These are phyloP conservation scores for Batrachochytrium dendrobatidis DNA, from an alignment of 371 early-diverging fungal genomes.

Conservation along the genomic window DNA sequence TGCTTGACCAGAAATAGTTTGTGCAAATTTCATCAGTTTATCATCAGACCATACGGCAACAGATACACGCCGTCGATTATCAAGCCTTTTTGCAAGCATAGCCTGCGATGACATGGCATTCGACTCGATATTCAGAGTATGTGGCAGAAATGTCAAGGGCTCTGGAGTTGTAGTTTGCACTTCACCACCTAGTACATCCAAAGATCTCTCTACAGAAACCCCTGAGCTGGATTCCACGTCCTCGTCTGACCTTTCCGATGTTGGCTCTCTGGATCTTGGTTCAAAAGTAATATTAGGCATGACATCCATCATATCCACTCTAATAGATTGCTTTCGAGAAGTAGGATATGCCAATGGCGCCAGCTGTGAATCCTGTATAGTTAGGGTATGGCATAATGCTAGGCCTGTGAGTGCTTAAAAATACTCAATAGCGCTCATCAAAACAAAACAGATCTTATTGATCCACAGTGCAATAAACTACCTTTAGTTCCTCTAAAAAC, in stretches of 20 bases:
- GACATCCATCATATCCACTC: no score
- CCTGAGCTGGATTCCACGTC: no score
- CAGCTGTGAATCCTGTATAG: no score
- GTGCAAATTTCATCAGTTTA: constrained; percentile 50
- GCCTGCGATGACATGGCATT: constrained; percentile 3
- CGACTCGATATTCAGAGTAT: neutral
- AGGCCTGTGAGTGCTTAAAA: neutral
- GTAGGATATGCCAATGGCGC: no score
- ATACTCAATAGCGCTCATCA: no score
- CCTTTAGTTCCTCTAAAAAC: constrained; percentile 11
- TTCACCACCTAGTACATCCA: neutral
- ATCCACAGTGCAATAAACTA: no score
- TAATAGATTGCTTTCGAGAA: no score
- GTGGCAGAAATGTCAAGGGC: neutral
- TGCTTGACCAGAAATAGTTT: constrained; percentile 7
- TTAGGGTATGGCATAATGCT: neutral
- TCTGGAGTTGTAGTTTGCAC: neutral
- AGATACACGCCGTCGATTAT: constrained; percentile 51
- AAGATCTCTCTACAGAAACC: neutral
- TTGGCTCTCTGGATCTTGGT: no score
- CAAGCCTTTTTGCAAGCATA: constrained; percentile 8
- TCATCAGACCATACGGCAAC: constrained; percentile 83
- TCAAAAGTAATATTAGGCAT: no score
- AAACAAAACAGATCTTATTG: no score
- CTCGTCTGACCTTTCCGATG: no score